These are phyloP conservation scores for Candida buenavistaensis DNA, from an alignment of 1,139 yeast genomes.

Conservation along the genomic window DNA sequence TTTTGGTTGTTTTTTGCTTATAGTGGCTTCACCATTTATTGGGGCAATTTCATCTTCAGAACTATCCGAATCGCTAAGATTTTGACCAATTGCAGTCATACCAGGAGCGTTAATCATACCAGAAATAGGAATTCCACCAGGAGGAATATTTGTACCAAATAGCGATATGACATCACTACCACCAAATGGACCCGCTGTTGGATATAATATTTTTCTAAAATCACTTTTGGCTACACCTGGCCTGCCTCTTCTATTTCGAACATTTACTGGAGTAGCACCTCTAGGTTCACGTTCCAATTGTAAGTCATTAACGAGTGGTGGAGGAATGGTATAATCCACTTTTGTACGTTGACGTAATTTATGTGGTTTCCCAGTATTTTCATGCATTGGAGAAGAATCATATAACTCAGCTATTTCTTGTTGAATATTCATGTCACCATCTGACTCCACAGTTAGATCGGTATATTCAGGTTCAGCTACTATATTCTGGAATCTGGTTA, in stretches of 20 bases:
- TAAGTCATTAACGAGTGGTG: constrained; percentile 62
- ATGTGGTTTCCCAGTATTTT: constrained; percentile 48
- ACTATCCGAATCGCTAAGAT: constrained; percentile 61
- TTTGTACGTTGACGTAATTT: constrained; percentile 76
- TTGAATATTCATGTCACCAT: constrained; percentile 39
- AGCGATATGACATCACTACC: constrained; percentile 83
- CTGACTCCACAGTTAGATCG: constrained; percentile 22
- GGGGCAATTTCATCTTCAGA: constrained; percentile 62
- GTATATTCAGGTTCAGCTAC: constrained; percentile 19
- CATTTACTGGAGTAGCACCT: constrained; percentile 17
- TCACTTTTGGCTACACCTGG: constrained; percentile 41
- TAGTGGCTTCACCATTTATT: constrained; percentile 38
- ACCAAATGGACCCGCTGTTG: constrained; percentile 98
- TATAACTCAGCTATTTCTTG: constrained; percentile 54
- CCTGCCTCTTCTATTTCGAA: constrained; percentile 27
- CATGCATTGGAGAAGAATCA: constrained; percentile 54
- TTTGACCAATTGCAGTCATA: constrained; percentile 53
- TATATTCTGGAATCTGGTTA: constrained; percentile 13
- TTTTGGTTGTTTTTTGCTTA: constrained; percentile 25
- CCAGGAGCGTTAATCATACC: constrained; percentile 30
- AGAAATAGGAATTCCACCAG: constrained; percentile 46
- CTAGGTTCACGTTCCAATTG: constrained; percentile 23
- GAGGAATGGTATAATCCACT: constrained; percentile 83
- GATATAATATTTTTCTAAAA: constrained; percentile 65
- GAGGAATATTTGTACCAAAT: constrained; percentile 66